Base-by-base conservation (phyloP, 257 asterid genomes). In the Jaltomata sinuosa region DNA sequence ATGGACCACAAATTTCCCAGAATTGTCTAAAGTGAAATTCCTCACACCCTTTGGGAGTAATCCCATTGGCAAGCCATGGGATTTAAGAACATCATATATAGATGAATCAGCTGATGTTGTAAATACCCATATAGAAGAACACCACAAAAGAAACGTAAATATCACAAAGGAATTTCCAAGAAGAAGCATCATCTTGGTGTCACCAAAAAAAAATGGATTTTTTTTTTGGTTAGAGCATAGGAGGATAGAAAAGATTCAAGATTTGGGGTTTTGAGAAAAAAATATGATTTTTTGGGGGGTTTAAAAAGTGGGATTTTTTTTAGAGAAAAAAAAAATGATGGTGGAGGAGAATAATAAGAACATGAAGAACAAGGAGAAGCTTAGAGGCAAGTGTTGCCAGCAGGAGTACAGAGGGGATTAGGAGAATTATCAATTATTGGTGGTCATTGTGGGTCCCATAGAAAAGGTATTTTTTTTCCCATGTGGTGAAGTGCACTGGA, bases 11-110 rank as follows among this genome's bases (percentile, higher is more conserved):
- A 97, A 93, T 22, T 87, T 90, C 3, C 98, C 99, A 6, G 96
- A 89, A 72, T 64, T 77, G 3, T 95, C 97, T 11, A 91, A 22
- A 81, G 89, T 91, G 88, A 92, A 97, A 85, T 93, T 87, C 10
- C 29, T 90, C 34, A 96, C 93, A 38, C 99, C 99, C 88, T 93
- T 94, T 0, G 99, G 99, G n/a, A 97, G 88, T 11, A 97, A 47
- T 1, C 99, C 98, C 93, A 90, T 92, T 29, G 99, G 99, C 61
- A 97, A 87, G 2, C 98, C 98, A 87, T 97, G 87, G 0, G 25
- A 84, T 80, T 85, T 85, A 76, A 97, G 90, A 0, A 88, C 96
- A 3, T 97, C 95, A 86, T 97, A 97, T 40, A 97, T 90, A 25
- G 95, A 89, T 16, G 94, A 85, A 57, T 81, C 84, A 5, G 87